Base-by-base conservation (phyloP, 768 basidiomycete genomes). In the Butyriboletus loyo region DNA sequence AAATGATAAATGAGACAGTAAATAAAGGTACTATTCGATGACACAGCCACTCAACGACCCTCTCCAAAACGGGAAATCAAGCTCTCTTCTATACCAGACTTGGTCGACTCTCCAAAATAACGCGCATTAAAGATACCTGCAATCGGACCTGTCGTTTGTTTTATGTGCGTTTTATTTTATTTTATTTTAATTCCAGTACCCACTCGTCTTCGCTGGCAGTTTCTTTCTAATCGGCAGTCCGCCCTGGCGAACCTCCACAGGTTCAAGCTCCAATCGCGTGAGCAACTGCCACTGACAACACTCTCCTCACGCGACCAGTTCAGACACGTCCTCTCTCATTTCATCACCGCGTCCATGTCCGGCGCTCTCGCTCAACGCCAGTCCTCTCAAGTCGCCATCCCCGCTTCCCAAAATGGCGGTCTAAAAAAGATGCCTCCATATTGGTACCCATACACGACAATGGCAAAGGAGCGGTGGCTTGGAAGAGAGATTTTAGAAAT, bases 391-490 rank as follows among this genome's bases (percentile, higher is more conserved):
- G 60, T 53, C 49, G 41, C 55, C 38, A 51, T 61, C 4, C 61
- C 61, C 2, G 32, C 34, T 14, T 9, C 53, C 32, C 42, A 22
- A 21, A 39, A 60, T 46, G 64, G 64, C 35, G 85, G 84, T 11
- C 74, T 97, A 53, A 87, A 88, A 66, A 92, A 92, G 67, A 79
- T 88, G 46, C 73, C 85, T 37, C 89, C 94, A 0, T 96, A 96
- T 66, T 97, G 92, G 91, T 89, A 91, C 67, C 89, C 92, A 3
- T 91, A 94, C 65, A 89, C 85, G 9, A 96, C 93, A 0, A 94
- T 87, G 84, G 92, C 92, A 21, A 98, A 98, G 68, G 80, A 85
- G 46, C 80, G 94, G 27, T 97, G 94, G 93, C 76, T 92, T 34
- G 86, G 88, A 31, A 77, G 94, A 42, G 88, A 93, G 67, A 77